Evolutionary conservation across 1,284 basidiomycete genomes (phyloP).

Genomic region (Marasmius tenuissimus): DNA sequence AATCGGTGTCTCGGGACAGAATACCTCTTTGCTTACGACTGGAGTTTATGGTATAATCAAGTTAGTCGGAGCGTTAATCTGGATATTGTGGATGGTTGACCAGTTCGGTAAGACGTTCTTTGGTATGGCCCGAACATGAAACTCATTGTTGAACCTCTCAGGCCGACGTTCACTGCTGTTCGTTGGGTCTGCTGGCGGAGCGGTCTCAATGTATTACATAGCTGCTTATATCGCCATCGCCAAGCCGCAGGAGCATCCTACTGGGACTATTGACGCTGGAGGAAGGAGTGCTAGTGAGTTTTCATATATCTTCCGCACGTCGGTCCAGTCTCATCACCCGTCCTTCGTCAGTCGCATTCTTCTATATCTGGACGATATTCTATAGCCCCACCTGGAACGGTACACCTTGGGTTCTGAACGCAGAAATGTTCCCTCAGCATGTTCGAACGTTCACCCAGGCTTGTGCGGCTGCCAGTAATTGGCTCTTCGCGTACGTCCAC

Average conservation of each 20-base stretch:
- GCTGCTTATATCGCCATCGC: conserved; percentile 35
- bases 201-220: conserved; percentile 41
- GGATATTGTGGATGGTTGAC: conserved; percentile 19
- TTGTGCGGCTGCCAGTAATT: conserved; percentile 33
- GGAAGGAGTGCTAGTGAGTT: conserved; percentile 28
- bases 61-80: conserved; percentile 24
- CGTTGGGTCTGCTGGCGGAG: conserved; percentile 39
- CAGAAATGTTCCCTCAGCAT: conserved; percentile 37
- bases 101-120: conserved; percentile 28
- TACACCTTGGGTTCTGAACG: conserved; percentile 32
- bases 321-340: background rate
- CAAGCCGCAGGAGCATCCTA: conserved; percentile 23
- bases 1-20: conserved; percentile 40
- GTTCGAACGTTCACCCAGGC: conserved; percentile 35
- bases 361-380: conserved; percentile 37
- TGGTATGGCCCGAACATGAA: conserved; percentile 18
- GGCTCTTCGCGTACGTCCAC: conserved; percentile 25
- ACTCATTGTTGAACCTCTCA: conserved; percentile 26
- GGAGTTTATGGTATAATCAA: conserved; percentile 39
- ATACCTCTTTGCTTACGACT: conserved; percentile 42
- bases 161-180: conserved; percentile 39
- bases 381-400: conserved; percentile 37
- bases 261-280: conserved; percentile 21
- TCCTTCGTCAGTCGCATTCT: conserved; percentile 24
- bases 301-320: background rate